Base-by-base conservation (phyloP, 805 yeast genomes). In the Candida cerambycidarum region DNA sequence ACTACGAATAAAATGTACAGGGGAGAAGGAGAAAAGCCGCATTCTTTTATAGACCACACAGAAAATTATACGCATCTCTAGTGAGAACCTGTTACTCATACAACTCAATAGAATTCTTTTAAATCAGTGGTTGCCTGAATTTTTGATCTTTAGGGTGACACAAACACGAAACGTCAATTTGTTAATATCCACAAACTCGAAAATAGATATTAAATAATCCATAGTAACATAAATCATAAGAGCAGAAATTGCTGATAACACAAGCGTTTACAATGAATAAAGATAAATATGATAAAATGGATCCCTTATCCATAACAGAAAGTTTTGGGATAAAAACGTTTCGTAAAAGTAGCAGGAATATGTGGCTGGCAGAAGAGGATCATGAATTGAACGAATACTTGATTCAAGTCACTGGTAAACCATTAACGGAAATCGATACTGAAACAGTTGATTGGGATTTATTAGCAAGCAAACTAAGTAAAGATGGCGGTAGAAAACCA, bases 291-390 rank as follows among this genome's bases (percentile, higher is more conserved):
- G 43, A 40, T 33, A 44, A 62, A 4, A 62, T 78, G 23, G 82
- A 78, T 52, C 79, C 80, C 32, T 54, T 78, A 36, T 75, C 79
- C 3, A 73, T 85, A 24, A 82, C 92, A 4, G 85, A 83, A 55
- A 77, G 85, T 2, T 61, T 85, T 7, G 93, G 93, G 5, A 83
- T 80, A 56, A 85, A 83, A 52, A 85, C 89, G 1, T 82, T 81
- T 55, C 63, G 92, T 30, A 70, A 83, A 41, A 78, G 68, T 17
- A 67, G 79, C 4, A 66, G 92, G 42, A 76, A 78, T 43, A 76
- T 85, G 10, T 89, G 97, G 97, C 71, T 82, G 3, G 73, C 77
- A 38, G 82, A 80, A 25, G 96, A 90, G 50, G 97, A 89, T 61
- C 43, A 39, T 39, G 44, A 67, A 24, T 61, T 89, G 38, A 65